Evolutionary conservation across 805 yeast genomes (phyloP), one percentile per base, ranked within the genome.

Genomic region (Deakozyma indianensis): DNA sequence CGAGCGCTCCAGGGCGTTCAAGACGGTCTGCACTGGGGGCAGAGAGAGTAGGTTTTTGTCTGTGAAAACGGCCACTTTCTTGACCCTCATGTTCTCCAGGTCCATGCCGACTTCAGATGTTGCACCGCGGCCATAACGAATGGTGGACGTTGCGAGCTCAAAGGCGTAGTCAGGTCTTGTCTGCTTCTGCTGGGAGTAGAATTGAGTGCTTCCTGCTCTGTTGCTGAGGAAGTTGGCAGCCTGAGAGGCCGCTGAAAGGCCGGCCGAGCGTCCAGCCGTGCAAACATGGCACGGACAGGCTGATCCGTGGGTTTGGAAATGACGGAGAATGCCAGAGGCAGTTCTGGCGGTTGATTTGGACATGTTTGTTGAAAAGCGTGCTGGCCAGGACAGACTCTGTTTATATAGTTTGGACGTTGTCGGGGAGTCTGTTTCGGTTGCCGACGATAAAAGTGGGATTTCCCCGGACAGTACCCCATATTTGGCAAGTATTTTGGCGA

Each of bases 71-170:
- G 68, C 68, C 3, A 64, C 67, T 25, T 52, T 51, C 28, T 56
- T 47, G 35, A 52, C 59, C 2, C 58, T 58, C 47, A 63, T 41
- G 44, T 62, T 57, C 49, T 53, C 56, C 48, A 64, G 60, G 43
- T 64, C 68, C 53, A 58, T 51, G 23, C 68, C 68, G 7, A 64
- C 61, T 43, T 64, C 68, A 3, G 50, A 42, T 9, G 68, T 64
- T 18, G 55, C 65, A 4, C 68, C 68, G 15, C 59, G 58, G n/a
- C 68, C 68, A 42, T 57, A 64, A 4, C 68, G 57, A 42, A 64
- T 60, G 45, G 61, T 63, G 44, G 62, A 56, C 3, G 67, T 63
- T 4, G 68, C 67, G 61, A 64, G 53, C 48, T 64, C 67, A 46
- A 64, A 64, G 14, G 68, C 68, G 45, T 64, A 64, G 45, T 64